Evolutionary conservation across 2,329 filamentous ascomycete species (phyloP).

Genomic region (Fonsecaea monophora): DNA sequence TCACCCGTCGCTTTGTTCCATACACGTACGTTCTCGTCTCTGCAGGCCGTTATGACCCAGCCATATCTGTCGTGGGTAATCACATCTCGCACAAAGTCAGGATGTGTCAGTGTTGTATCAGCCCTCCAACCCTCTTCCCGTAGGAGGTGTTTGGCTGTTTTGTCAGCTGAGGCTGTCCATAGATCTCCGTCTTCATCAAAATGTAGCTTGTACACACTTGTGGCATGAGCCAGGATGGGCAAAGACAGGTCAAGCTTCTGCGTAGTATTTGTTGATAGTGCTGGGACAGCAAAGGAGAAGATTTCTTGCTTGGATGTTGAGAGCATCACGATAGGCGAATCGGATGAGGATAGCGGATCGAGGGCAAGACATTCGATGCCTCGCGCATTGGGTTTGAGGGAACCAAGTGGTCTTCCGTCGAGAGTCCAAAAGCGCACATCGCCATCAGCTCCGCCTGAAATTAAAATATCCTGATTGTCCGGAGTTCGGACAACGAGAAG

Average conservation of each 20-base stretch:
- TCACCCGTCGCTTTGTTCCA: constrained; percentile 79
- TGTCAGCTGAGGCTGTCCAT: constrained; percentile 94
- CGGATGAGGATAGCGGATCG: constrained; percentile 67
- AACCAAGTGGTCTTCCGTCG: constrained; percentile 71
- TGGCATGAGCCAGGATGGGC: constrained; percentile 81
- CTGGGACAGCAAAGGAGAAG: constrained; percentile 63
- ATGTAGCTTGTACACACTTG: constrained; percentile 80
- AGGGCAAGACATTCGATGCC: constrained; percentile 80
- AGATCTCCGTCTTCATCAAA: constrained; percentile 78
- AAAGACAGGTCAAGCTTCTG: constrained; percentile 61
- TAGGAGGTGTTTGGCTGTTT: constrained; percentile 79
- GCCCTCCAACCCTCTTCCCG: constrained; percentile 70
- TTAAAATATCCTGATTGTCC: constrained; percentile 66
- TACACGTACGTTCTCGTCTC: constrained; percentile 89
- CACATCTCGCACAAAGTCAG: constrained; percentile 88
- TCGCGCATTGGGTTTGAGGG: constrained; percentile 77
- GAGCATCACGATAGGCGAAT: constrained; percentile 66
- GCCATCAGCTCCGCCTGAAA: constrained; percentile 79
- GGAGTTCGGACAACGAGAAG: constrained; percentile 67
- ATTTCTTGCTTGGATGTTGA: constrained; percentile 83
- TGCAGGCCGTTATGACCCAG: constrained; percentile 85
- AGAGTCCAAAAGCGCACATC: constrained; percentile 86
- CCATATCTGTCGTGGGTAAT: constrained; percentile 71
- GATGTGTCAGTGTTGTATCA: constrained; percentile 77
- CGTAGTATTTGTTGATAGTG: constrained; percentile 40